phyloP scores from a whole-genome alignment of 192 early-diverging fungal species.

The Coemansia asiatica region DNA sequence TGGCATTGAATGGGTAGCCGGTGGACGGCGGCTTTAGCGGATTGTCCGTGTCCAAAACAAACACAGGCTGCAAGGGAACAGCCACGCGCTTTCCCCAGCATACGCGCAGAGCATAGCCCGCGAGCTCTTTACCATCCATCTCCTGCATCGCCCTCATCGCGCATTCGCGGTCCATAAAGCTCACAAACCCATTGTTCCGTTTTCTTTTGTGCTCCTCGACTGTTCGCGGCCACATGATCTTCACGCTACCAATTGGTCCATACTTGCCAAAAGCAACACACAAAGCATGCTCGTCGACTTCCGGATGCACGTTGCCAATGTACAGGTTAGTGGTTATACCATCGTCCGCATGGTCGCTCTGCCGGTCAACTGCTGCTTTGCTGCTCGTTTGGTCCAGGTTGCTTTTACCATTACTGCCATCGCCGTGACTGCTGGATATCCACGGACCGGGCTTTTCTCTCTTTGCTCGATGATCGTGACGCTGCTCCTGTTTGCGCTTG shows the following conservation, averaged over 20 bases:
- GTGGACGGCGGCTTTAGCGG: conserved; percentile 11
- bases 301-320: conserved; percentile 76
- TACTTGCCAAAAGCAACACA: conserved; percentile 75
- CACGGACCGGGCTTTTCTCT: conserved; percentile 6
- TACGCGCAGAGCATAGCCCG: conserved; percentile 56
- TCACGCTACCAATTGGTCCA: conserved; percentile 87
- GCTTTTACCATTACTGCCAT: conserved; percentile 18
- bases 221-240: conserved; percentile 94
- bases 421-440: conserved; percentile 25
- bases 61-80: conserved; percentile 72
- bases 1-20: conserved; percentile 40
- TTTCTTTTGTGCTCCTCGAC: conserved; percentile 77
- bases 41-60: conserved; percentile 25
- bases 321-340: conserved; percentile 81
- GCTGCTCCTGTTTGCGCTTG: conserved; percentile 72
- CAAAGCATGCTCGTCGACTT: conserved; percentile 69
- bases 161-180: conserved; percentile 77
- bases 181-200: conserved; percentile 84
- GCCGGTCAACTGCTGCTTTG: neutral
- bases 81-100: conserved; percentile 84
- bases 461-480: conserved; percentile 51
- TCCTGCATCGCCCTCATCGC: conserved; percentile 69
- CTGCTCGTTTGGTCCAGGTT: neutral
- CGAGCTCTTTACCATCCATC: conserved; percentile 67
- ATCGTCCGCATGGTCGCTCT: conserved; percentile 60